These are phyloP conservation scores for Ganoderma lucidum DNA, from an alignment of 1,284 basidiomycete species.

Conservation along the genomic window DNA sequence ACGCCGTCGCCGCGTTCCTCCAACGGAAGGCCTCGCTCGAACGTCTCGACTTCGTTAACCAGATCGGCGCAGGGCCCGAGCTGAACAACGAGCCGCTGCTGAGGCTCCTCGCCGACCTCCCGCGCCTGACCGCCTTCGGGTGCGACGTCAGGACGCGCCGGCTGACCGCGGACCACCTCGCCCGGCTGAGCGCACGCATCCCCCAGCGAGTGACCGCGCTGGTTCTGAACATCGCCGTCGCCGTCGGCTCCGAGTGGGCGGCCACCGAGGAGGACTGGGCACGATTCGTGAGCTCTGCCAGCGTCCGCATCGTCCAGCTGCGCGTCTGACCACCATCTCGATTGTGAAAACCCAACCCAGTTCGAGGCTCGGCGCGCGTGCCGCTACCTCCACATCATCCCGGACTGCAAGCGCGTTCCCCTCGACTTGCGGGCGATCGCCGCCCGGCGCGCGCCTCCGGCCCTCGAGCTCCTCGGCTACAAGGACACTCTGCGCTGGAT, in stretches of 20 bases:
- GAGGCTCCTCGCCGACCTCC: constrained; percentile 1
- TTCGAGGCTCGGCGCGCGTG: not conserved
- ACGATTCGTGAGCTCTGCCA: not conserved
- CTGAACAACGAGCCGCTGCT: not conserved
- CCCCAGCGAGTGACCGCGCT: not conserved
- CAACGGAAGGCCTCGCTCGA: not conserved
- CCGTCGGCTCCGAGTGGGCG: not conserved
- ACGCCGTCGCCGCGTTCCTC: not conserved
- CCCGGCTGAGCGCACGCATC: not conserved
- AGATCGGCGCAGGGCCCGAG: not conserved
- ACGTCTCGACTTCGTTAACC: not conserved
- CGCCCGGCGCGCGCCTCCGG: not conserved
- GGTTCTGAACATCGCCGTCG: not conserved
- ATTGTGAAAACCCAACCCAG: not conserved
- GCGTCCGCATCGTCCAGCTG: not conserved
- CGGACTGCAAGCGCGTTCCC: not conserved
- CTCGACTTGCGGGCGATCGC: not conserved
- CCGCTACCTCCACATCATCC: not conserved
- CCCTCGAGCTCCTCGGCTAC: not conserved
- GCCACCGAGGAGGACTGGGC: not conserved
- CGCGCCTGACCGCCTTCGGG: not conserved
- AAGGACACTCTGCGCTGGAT: not conserved
- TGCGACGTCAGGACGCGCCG: not conserved
- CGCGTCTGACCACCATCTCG: not conserved
- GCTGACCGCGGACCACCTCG: not conserved